Evolutionary conservation across 768 basidiomycete genomes (phyloP), one percentile per base, ranked within the genome.

Genomic region (Lactifluus pinguis): DNA sequence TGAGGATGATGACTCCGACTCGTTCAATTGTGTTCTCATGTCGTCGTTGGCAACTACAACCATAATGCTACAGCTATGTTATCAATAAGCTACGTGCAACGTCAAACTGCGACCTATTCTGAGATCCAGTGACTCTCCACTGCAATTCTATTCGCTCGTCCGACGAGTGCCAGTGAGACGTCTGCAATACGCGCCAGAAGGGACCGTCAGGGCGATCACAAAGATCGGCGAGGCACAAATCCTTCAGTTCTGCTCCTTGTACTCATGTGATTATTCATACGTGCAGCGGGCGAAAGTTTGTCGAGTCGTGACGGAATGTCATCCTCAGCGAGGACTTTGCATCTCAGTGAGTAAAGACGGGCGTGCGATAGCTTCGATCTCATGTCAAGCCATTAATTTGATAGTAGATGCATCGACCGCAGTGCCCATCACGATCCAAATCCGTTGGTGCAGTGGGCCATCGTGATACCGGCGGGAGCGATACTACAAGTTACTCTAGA

Each of bases 321-420:
- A 98, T 95, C 74, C 98, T 93, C 14, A 99, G 79, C 11, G 89
- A 92, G 1, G 90, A 99, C 68, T 87, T 86, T 99, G 98, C 95
- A 99, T 98, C 32, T 97, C 97, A 11, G 92, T 87, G 59, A 98
- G 78, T 25, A 99, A 79, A 6, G 92, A 92, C 74, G n/a, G n/a
- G n/a, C n/a, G n/a, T n/a, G n/a, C n/a, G n/a, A n/a, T 3, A 91
- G 74, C 36, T 82, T 77, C 13, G 76, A 68, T 6, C 87, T 86
- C 69, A 90, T 71, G 67, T 79, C 71, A 67, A 1, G 68, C 70
- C 67, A 84, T 65, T 71, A 84, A 78, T 68, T 81, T 82, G 66
- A 92, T 72, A 2, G 78, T 80, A 15, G 81, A 76, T 29, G 81
- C 74, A 61, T 83, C 76, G 25, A 76, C 58, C 21, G 83, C 87